Base-by-base conservation (phyloP, 2,329 filamentous ascomycete species). In the Uncinocarpus reesii region DNA sequence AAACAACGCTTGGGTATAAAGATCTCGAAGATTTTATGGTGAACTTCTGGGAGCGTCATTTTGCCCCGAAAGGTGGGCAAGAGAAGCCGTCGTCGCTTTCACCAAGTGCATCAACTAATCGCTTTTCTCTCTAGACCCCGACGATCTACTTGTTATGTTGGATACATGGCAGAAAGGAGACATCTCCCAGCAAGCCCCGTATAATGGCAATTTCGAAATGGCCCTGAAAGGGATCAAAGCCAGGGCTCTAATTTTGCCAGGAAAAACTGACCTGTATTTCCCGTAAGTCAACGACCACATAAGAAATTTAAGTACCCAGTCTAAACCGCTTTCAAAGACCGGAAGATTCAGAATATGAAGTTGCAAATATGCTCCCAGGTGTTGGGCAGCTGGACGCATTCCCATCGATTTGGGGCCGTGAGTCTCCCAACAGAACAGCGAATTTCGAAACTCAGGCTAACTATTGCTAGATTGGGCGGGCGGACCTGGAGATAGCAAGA, bases 161-260 rank as follows among this genome's bases (percentile, higher is more conserved):
- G 75, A 83, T 28, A 88, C 84, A 0, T 92, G 86, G 86, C 84
- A 90, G 62, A 73, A 77, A 4, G 84, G 76, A 1, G 83, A 90
- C 57, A 75, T 79, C 42, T 84, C 83, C 3, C 65, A 76, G 4
- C 82, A 87, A 58, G 72, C 79, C 47, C 80, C 78, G 2, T 88
- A 84, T 54, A 74, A 81, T 50, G 80, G 77, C 1, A 67, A 84
- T 53, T 83, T 87, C 53, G 73, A 75, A 50, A 73, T 74, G 46
- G 79, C 82, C 0, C 74, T 90, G 77, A 70, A 72, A 40, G 74
- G 71, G 2, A 87, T 90, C 63, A 84, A 82, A 60, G 81, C 84
- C 1, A 85, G 80, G 57, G 80, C 77, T 0, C 65, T 90, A 35
- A 81, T 90, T 2, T 63, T 89, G 11, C 85, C 86, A 0, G 67